Base-by-base conservation (phyloP, 106 monocot genomes). In the Alisma plantagoaquatica region DNA sequence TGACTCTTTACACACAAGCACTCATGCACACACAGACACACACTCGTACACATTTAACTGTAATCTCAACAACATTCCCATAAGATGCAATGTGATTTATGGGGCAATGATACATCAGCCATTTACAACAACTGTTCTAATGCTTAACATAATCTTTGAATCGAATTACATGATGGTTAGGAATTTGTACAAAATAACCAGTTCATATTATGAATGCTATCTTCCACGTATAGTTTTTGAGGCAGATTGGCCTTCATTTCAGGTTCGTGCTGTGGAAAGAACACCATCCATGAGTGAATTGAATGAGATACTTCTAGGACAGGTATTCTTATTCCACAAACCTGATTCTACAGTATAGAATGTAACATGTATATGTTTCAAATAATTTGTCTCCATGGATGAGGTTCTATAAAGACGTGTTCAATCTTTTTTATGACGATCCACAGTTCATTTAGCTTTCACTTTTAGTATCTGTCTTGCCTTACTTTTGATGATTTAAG, bases 271-370 rank as follows among this genome's bases (percentile, higher is more conserved):
- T 51, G 77, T 99, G 28, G 98, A 99, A 72, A 85, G 82, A 70
- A 82, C 98, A 51, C 98, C 90, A 50, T 99, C 98, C 33, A 55
- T 99, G 68, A 99, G 98, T 42, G 90, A 99, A 75, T 68, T 99
- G 71, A 90, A 82, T 68, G 90, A 99, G 59, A 99, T 99, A 49
- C 73, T 99, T 28, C 73, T 99, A n/a, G 98, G 98, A 12, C 98
- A 99, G 90, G 98, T 98, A 38, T 24, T 16, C 10, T n/a, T 26
- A 14, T 14, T 6, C 2, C 46, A 10, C 24, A 59, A 16, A 32
- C 11, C 46, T 30, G 2, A 14, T 54, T 9, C 20, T 19, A 31
- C 27, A 2, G 7, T 43, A 44, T 59, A 12, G 4, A 1, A 33
- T 20, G 7, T 54, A 38, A 10, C 24, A n/a, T 56, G 33, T 35